phyloP scores from a whole-genome alignment of 768 basidiomycete genomes.

The Russula sp. region DNA sequence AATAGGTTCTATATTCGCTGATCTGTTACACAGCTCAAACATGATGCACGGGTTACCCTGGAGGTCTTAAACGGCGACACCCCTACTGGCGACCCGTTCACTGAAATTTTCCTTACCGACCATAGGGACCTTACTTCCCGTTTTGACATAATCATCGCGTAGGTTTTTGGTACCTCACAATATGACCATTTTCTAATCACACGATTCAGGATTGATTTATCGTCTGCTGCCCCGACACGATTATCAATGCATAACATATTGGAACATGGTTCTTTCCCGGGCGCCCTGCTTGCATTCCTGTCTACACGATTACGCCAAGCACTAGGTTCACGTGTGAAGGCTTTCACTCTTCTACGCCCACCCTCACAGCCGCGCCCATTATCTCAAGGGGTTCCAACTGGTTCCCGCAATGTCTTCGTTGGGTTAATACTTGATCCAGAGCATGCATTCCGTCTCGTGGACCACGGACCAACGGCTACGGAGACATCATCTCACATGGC shows the following conservation, averaged over 20 bases:
- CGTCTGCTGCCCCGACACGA: slow-evolving; percentile 40
- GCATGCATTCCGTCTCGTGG: slow-evolving; percentile 79
- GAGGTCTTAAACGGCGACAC: slow-evolving; percentile 49
- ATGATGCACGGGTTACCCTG: slow-evolving; percentile 73
- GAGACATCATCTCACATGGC: slow-evolving; percentile 47
- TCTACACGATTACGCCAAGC: slow-evolving; percentile 51
- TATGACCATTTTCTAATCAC: background rate
- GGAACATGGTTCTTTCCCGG: slow-evolving; percentile 57
- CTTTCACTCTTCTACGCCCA: slow-evolving; percentile 54
- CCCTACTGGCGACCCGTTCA: slow-evolving; percentile 55
- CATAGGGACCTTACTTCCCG: slow-evolving; percentile 54
- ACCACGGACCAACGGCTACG: slow-evolving; percentile 81
- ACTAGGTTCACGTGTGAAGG: slow-evolving; percentile 66
- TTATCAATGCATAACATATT: slow-evolving; percentile 41
- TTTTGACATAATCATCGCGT: slow-evolving; percentile 73
- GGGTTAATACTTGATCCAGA: slow-evolving; percentile 71
- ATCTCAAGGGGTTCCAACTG: slow-evolving; percentile 51
- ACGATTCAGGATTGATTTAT: slow-evolving; percentile 49
- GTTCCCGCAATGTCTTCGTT: slow-evolving; percentile 49
- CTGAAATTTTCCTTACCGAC: slow-evolving; percentile 67
- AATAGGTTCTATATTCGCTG: slow-evolving; percentile 1
- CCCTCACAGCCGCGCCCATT: slow-evolving; percentile 41
- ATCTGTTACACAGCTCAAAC: slow-evolving; percentile 47
- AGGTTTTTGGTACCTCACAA: slow-evolving; percentile 24
- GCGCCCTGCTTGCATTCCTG: slow-evolving; percentile 50